Evolutionary conservation across 768 basidiomycete genomes (phyloP), one percentile per base, ranked within the genome.

Genomic region (Tylopilus cervinicoccineus): DNA sequence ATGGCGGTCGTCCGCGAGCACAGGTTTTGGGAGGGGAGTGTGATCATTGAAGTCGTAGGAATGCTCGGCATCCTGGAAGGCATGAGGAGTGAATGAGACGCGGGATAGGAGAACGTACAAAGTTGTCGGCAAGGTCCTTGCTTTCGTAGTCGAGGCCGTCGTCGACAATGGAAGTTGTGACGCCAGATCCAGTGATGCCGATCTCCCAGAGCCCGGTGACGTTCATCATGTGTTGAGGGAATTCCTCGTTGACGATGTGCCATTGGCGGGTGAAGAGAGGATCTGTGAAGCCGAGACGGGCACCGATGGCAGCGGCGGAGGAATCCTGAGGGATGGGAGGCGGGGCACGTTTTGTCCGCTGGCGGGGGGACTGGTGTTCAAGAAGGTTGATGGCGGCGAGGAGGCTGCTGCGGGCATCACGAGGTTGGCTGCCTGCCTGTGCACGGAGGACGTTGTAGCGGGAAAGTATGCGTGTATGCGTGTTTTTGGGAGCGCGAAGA

Each of bases 11-110:
- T 98, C 94, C 22, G 75, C 78, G 37, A 94, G 81, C 48, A 84
- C 79, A 0, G 96, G 96, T 28, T 85, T 86, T 10, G 96, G 96
- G 6, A 97, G 74, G 13, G 81, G 73, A 23, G 81, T 81, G 60
- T 98, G 93, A 62, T 95, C 93, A 65, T 99, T 99, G 67, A 93
- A 99, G 67, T 99, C 94, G 63, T 93, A 88, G 0, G 94, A 97
- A 50, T 93, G 84, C 20, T 80, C 81, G 11, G 85, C 80, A 61
- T 85, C 90, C 94, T 96, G 53, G 2, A 27, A 41, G 12, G 33
- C n/a, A 34, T 56, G 33, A 42, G 40, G 14, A 7, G 10, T n/a
- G 34, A 9, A 20, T 13, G 7, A 11, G 34, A 40, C 6, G 32
- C 4, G 19, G 46, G 20, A 2, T 20, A 14, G 14, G 29, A 42